Conservation (phyloP, 495 filamentous ascomycete genomes). For the Penicillium dipodomyicola region DNA sequence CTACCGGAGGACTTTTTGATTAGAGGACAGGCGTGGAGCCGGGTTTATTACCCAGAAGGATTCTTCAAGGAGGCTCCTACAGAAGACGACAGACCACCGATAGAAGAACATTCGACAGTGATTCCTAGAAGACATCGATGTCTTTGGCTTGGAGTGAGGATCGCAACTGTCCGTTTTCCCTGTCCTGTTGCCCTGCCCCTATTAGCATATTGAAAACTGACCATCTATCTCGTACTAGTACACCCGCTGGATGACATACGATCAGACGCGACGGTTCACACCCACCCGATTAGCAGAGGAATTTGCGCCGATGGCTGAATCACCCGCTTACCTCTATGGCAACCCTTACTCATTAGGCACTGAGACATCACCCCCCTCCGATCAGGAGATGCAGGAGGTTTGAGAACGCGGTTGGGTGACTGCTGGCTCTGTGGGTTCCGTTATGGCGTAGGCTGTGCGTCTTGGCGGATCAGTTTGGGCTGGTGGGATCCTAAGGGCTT, state of each 20-base stretch:
- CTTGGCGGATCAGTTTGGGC: neutral
- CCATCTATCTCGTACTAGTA: constrained; percentile 26
- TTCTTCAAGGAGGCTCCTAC: constrained; percentile 70
- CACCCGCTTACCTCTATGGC: constrained; percentile 19
- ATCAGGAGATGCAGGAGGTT: constrained; percentile 14
- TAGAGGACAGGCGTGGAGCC: constrained; percentile 70
- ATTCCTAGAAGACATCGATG: constrained; percentile 1
- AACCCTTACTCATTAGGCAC: neutral
- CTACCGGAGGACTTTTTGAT: constrained; percentile 83
- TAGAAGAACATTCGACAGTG: neutral
- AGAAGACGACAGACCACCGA: constrained; percentile 70
- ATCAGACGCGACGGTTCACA: constrained; percentile 27
- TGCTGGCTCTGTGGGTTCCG: neutral
- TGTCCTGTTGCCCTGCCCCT: neutral
- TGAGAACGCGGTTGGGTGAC: constrained; percentile 11
- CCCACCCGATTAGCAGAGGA: constrained; percentile 31
- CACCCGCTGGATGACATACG: constrained; percentile 43
- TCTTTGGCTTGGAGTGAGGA: constrained; percentile 10
- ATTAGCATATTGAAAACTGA: neutral
- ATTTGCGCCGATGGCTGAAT: constrained; percentile 25
- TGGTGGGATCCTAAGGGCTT: neutral
- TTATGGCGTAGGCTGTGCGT: neutral
- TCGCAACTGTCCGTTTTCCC: constrained; percentile 45
- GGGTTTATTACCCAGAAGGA: constrained; percentile 61
- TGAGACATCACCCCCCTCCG: neutral